Evolutionary conservation across 2,329 filamentous ascomycete genomes (phyloP), one percentile per base, ranked within the genome.

Genomic region (Cercospora berteroae): DNA sequence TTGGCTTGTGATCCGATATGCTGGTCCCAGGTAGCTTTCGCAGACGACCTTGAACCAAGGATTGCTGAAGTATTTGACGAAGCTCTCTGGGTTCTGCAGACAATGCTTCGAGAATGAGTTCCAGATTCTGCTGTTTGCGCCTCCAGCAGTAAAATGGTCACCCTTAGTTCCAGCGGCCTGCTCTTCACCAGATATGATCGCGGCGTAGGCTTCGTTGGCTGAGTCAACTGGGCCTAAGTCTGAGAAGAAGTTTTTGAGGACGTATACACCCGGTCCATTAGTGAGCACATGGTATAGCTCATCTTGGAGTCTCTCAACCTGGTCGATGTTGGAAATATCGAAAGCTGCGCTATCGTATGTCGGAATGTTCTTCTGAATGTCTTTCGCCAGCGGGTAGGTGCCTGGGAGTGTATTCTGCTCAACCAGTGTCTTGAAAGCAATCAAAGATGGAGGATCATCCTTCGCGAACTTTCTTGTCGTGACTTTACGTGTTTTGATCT

Each of bases 71-170:
- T 89, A 89, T 6, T 74, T 67, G 0, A 85, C 68, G 72, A 89
- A 89, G 0, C 83, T 85, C 0, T 73, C 52, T 0, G 87, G 83
- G 68, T 87, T 82, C 29, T 78, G 73, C 2, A 85, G 74, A 20
- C 82, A 84, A 72, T 89, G 87, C 73, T 89, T 90, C 69, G 83
- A 83, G 76, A 89, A 87, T 0, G 87, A 87, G 78, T 89, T 89
- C 87, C 87, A 90, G 78, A 89, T 88, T 9, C 88, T 83, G 63
- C 85, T 81, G 73, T 89, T 89, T 25, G 82, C 81, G 23, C 84
- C 84, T 2, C 81, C 80, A 4, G 81, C 77, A 1, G 87, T 86
- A 75, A 89, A 89, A 72, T 89, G 87, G 75, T 89, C 87, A 23
- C 87, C 87, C 61, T 83, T 82, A 1, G 75, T 67, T 18, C 68